Evolutionary conservation across 768 basidiomycete species (phyloP).

Genomic region (Floccularia luteovirens): DNA sequence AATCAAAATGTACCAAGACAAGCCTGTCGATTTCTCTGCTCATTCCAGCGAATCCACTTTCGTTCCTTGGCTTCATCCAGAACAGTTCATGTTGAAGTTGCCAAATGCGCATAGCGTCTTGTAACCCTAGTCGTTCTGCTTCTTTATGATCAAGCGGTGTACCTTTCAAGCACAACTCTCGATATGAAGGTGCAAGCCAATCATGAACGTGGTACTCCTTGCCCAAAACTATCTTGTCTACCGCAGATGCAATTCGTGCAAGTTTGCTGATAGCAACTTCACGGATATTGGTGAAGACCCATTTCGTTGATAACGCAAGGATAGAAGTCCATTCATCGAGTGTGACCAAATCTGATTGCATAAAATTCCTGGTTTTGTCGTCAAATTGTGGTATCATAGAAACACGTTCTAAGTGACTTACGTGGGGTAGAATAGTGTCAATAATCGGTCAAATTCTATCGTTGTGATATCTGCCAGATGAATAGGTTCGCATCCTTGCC

Average conservation of each 20-base stretch:
- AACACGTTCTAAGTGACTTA: conserved; percentile 9
- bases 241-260: conserved; percentile 13
- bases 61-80: neutral
- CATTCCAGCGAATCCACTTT: neutral
- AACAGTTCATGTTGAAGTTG: conserved; percentile 18
- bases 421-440: conserved; percentile 26
- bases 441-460: conserved; percentile 21
- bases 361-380: conserved; percentile 16
- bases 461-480: conserved; percentile 28
- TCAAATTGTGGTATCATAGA: neutral
- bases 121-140: conserved; percentile 20
- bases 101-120: conserved; percentile 20
- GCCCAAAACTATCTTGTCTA: conserved; percentile 25
- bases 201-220: conserved; percentile 16
- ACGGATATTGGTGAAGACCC: conserved; percentile 19
- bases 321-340: conserved; percentile 29
- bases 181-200: conserved; percentile 29
- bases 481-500: conserved; percentile 8
- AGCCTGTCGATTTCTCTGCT: neutral
- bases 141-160: conserved; percentile 18
- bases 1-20: neutral
- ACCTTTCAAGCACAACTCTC: conserved; percentile 20
- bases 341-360: conserved; percentile 19
- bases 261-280: conserved; percentile 24
- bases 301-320: conserved; percentile 20